Percentiles rank a stretch among this genome's conserved stretches.
These are phyloP conservation scores for Jatropha podagrica DNA, from an alignment of 441 rosid genomes.

Conservation along the genomic window DNA sequence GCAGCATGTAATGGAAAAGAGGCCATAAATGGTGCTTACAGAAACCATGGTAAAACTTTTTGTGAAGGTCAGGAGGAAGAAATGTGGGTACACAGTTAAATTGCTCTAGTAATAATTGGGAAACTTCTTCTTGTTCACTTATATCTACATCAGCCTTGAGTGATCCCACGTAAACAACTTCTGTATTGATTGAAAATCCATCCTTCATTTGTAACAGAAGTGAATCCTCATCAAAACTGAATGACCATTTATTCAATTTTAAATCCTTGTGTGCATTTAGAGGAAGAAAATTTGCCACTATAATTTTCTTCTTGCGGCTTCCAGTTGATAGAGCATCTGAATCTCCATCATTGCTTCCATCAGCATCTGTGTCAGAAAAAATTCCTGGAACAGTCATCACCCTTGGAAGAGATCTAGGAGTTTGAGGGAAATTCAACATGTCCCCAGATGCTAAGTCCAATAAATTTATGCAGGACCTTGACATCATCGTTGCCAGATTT, in stretches of 20 bases:
- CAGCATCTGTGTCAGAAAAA: slow-evolving; percentile 43
- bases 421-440: slow-evolving; percentile 46
- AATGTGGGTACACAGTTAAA: slow-evolving; percentile 77
- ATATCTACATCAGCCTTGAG: slow-evolving; percentile 54
- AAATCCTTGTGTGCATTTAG: slow-evolving; percentile 51
- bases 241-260: slow-evolving; percentile 54
- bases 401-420: slow-evolving; percentile 54
- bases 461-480: slow-evolving; percentile 65
- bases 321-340: slow-evolving; percentile 25
- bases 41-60: slow-evolving; percentile 62
- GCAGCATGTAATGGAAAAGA: slow-evolving; percentile 84
- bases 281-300: slow-evolving; percentile 75
- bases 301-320: slow-evolving; percentile 45
- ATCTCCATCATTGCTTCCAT: slow-evolving; percentile 39
- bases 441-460: slow-evolving; percentile 68
- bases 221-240: slow-evolving; percentile 67
- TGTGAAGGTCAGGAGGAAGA: slow-evolving; percentile 55
- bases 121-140: slow-evolving; percentile 68
- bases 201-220: slow-evolving; percentile 63
- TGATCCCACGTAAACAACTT: slow-evolving; percentile 67
- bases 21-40: slow-evolving; percentile 85
- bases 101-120: slow-evolving; percentile 56
- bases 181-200: slow-evolving; percentile 51
- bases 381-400: slow-evolving; percentile 61
- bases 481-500: slow-evolving; percentile 40